These are phyloP conservation scores for Babjeviella inositovora DNA, from an alignment of 805 yeast genomes.

Conservation along the genomic window DNA sequence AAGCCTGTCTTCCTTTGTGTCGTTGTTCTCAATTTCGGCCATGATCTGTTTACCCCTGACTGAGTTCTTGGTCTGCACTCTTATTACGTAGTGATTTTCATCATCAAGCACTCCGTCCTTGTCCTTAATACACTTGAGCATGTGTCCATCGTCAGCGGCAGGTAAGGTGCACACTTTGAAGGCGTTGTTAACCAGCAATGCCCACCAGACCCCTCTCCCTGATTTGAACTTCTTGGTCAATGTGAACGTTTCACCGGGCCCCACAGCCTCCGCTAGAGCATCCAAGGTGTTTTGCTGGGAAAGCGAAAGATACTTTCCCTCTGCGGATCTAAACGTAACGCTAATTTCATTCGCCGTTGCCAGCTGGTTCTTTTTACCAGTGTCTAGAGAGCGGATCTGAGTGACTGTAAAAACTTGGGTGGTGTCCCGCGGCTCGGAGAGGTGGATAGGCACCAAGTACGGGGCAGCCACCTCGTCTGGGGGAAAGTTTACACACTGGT, in stretches of 20 bases:
- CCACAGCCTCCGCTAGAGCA: slow-evolving; percentile 1
- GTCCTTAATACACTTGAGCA: slow-evolving; percentile 2
- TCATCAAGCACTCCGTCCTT: slow-evolving; percentile 6
- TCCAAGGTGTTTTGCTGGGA: neutral
- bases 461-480: slow-evolving; percentile 1
- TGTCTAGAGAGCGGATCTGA: slow-evolving; percentile 2
- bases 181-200: neutral
- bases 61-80: too few species aligned
- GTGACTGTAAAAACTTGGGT: slow-evolving; percentile 13
- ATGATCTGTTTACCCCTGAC: too few species aligned
- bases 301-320: slow-evolving; percentile 10
- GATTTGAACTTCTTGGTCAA: neutral
- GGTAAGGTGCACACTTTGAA: too few species aligned
- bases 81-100: too few species aligned
- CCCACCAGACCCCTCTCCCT: slow-evolving; percentile 1
- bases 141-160: neutral
- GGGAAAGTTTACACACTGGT: slow-evolving; percentile 3
- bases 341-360: slow-evolving; percentile 2
- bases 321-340: slow-evolving; percentile 10
- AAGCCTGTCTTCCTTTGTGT: too few species aligned
- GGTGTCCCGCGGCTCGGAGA: slow-evolving; percentile 11
- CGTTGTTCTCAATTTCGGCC: too few species aligned
- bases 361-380: slow-evolving; percentile 2
- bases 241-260: neutral
- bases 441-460: slow-evolving; percentile 3